A percentile compares a stretch with the other conserved stretches of the same genome.
These are phyloP conservation scores for Annulohypoxylon maeteangense DNA, from an alignment of 495 filamentous ascomycete species.

Conservation along the genomic window DNA sequence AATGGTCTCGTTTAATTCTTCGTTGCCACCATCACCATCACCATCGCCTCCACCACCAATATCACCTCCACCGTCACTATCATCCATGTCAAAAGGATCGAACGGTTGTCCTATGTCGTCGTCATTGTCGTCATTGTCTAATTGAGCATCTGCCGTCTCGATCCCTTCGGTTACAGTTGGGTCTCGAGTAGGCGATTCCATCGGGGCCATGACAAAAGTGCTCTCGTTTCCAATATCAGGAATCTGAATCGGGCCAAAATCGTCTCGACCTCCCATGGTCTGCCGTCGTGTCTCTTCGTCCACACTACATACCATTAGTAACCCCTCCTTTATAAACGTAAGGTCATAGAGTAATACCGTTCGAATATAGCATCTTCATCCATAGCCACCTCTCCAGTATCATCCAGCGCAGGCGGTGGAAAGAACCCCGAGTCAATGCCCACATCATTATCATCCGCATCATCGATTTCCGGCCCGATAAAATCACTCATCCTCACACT, in stretches of 20 bases:
- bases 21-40: constrained; percentile 40
- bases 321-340: not conserved
- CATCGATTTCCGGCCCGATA: constrained; percentile 58
- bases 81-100: constrained; percentile 38
- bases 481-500: constrained; percentile 71
- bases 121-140: constrained; percentile 46
- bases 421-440: constrained; percentile 63
- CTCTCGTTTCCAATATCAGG: constrained; percentile 57
- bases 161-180: constrained; percentile 22
- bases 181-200: constrained; percentile 43
- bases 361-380: constrained; percentile 53
- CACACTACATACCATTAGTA: constrained; percentile 46
- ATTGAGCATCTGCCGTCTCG: constrained; percentile 31
- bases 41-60: constrained; percentile 7
- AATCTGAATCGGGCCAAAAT: constrained; percentile 59
- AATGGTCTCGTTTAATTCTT: constrained; percentile 34
- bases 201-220: constrained; percentile 55
- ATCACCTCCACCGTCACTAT: constrained; percentile 33
- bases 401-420: constrained; percentile 51
- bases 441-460: constrained; percentile 58
- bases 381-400: constrained; percentile 52
- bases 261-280: constrained; percentile 52
- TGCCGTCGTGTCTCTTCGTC: constrained; percentile 52
- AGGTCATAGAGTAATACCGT: constrained; percentile 47
- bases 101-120: constrained; percentile 41